phyloP scores from a whole-genome alignment of 1,284 basidiomycete genomes.

The Sporisorium scitamineum region DNA sequence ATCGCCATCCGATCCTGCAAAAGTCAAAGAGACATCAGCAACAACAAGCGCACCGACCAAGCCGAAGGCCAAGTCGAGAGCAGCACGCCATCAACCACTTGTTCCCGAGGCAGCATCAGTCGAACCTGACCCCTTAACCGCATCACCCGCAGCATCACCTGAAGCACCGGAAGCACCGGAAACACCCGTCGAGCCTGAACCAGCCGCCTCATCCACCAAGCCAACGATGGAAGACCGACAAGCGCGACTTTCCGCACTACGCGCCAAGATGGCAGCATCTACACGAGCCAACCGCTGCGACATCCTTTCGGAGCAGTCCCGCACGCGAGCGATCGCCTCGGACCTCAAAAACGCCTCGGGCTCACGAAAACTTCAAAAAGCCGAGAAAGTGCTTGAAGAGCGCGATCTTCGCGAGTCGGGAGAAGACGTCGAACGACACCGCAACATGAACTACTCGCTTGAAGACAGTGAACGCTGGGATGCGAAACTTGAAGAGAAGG shows the following conservation, averaged over 20 bases:
- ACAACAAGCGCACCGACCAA: constrained; percentile 2
- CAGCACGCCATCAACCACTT: constrained; percentile 26
- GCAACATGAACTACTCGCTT: constrained; percentile 93
- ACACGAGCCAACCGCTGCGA: constrained; percentile 58
- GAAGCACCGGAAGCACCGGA: background rate
- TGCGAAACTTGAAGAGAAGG: constrained; percentile 82
- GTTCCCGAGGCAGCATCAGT: constrained; percentile 2
- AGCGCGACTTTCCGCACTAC: constrained; percentile 28
- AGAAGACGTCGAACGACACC: constrained; percentile 78
- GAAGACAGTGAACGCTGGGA: constrained; percentile 96
- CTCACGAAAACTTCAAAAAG: constrained; percentile 72
- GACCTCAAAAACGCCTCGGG: constrained; percentile 21
- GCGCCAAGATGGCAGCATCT: constrained; percentile 51
- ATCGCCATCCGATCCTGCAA: background rate
- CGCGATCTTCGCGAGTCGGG: constrained; percentile 88
- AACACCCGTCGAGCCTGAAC: background rate
- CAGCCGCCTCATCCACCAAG: constrained; percentile 6
- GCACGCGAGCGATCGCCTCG: constrained; percentile 39
- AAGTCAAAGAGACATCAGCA: background rate
- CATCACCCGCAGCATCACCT: background rate
- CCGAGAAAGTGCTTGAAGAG: constrained; percentile 86
- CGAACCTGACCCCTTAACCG: too few species aligned
- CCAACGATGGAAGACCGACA: constrained; percentile 34
- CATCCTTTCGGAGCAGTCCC: constrained; percentile 50
- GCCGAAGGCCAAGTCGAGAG: constrained; percentile 27